Percentiles rank a stretch among this genome's conserved stretches.
phyloP scores from a whole-genome alignment of 306 rosid genomes.

The Mucuna pruriens region DNA sequence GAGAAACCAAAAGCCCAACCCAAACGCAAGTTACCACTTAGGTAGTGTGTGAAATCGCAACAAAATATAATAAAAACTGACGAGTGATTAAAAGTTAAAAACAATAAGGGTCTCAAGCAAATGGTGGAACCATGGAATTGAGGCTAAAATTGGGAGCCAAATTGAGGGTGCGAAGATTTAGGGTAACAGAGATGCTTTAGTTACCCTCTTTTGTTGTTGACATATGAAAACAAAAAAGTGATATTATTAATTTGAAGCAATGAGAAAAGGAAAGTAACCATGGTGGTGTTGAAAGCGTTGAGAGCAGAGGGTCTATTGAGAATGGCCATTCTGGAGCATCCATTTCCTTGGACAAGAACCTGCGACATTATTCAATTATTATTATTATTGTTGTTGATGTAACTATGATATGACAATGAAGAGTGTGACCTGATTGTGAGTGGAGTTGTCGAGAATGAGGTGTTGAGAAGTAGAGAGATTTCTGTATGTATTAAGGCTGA shows the following conservation, averaged over 20 bases:
- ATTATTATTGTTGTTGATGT: not conserved
- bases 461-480: constrained; percentile 1
- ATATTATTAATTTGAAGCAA: not conserved
- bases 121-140: not conserved
- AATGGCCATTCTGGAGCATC: constrained; percentile 26
- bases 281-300: constrained; percentile 43
- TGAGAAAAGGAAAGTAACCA: not conserved
- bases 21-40: not conserved
- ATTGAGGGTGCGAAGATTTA: not conserved
- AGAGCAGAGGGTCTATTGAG: constrained; percentile 46
- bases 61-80: not conserved
- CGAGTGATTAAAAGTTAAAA: not conserved
- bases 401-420: not conserved
- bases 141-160: not conserved
- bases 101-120: not conserved
- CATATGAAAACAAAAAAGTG: not conserved
- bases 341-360: constrained; percentile 40
- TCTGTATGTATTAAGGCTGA: not conserved
- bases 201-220: not conserved
- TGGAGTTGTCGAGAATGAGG: not conserved
- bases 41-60: not conserved
- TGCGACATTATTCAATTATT: not conserved
- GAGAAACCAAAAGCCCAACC: constrained; percentile 23
- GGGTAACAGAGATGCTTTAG: no score
- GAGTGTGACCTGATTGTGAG: not conserved